Evolutionary conservation across 1,284 basidiomycete species (phyloP).

Genomic region (Cutaneotrichosporon cutaneum): DNA sequence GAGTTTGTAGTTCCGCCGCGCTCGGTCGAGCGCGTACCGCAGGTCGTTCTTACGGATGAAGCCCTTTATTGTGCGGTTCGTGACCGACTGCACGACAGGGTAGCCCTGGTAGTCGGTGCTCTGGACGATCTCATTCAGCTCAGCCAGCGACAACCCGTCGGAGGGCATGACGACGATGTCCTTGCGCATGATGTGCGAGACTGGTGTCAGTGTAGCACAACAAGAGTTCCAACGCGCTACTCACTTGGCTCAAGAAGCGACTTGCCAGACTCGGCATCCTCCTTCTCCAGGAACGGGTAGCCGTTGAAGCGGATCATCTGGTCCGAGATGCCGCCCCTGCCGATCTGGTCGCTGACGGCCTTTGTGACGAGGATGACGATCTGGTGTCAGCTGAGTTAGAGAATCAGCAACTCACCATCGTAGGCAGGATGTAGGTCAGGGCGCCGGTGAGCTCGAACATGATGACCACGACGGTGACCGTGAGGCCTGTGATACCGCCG

Average conservation of each 20-base stretch:
- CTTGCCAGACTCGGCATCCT: constrained; percentile 86
- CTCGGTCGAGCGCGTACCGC: constrained; percentile 78
- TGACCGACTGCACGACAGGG: constrained; percentile 67
- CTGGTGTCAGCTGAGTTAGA: constrained; percentile 99
- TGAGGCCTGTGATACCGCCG: constrained; percentile 73
- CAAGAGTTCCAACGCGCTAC: constrained; percentile 15
- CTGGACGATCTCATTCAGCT: constrained; percentile 70
- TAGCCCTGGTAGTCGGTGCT: constrained; percentile 82
- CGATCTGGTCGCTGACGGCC: constrained; percentile 93
- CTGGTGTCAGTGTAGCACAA: constrained; percentile 53
- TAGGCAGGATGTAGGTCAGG: constrained; percentile 92
- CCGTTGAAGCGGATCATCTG: constrained; percentile 97
- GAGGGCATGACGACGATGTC: constrained; percentile 72
- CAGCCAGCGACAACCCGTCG: constrained; percentile 70
- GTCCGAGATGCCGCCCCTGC: constrained; percentile 90
- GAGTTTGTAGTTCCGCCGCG: constrained; percentile 63
- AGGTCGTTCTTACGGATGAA: constrained; percentile 87
- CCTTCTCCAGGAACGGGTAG: constrained; percentile 84
- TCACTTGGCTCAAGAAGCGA: constrained; percentile 83
- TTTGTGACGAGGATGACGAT: constrained; percentile 96
- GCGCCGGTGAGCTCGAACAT: constrained; percentile 96
- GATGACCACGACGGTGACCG: constrained; percentile 89
- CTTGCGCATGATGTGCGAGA: constrained; percentile 83
- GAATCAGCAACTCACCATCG: constrained; percentile 85
- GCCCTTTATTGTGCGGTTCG: constrained; percentile 67